Evolutionary conservation across 495 filamentous ascomycete species (phyloP), one percentile per base, ranked within the genome.

Genomic region (Talaromyces liani): DNA sequence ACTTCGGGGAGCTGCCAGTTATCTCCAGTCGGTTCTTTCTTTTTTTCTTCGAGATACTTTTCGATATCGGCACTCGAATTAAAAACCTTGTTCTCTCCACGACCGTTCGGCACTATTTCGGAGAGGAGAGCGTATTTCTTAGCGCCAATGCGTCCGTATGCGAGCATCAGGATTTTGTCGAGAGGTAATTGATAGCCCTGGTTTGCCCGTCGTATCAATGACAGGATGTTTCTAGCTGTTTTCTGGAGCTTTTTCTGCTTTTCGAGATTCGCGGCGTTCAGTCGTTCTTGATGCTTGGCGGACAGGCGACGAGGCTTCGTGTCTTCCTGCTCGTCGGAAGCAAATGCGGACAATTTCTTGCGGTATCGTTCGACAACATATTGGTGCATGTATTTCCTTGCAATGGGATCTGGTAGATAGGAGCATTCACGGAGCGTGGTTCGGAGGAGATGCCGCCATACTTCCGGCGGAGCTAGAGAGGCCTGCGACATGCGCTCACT

Each of bases 351-450:
- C 29, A 59, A 3, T 14, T 70, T 61, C 31, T 69, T 69, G 31
- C 80, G 80, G 67, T 82, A 97, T 57, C 88, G 83, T 20, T 67
- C 24, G 49, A 84, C 66, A 64, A 92, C 79, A 65, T 87, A 77
- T 18, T 78, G 65, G 64, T 79, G 77, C 66, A 90, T 74, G 70
- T 84, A 88, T 24, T 69, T 67, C 47, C 87, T 86, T 29, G 89
- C 88, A 58, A 83, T 69, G 3, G 85, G 75, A 70, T 92, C 89
- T 12, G 92, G 92, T 25, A 98, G 86, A 71, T 96, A 96, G 63
- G 88, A 86, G 25, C 86, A 84, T 79, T 97, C 88, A 65, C 93
- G 91, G 55, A 97, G 86, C 6, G 95, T 81, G 39, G 87, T 84
- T 34, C 94, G 87, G 66, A 89, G 85, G 33, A 94, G 75, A 70